Percentiles rank a stretch among this genome's conserved stretches.
These are phyloP conservation scores for Claviceps sp. DNA, from an alignment of 2,329 filamentous ascomycete species.

Conservation along the genomic window DNA sequence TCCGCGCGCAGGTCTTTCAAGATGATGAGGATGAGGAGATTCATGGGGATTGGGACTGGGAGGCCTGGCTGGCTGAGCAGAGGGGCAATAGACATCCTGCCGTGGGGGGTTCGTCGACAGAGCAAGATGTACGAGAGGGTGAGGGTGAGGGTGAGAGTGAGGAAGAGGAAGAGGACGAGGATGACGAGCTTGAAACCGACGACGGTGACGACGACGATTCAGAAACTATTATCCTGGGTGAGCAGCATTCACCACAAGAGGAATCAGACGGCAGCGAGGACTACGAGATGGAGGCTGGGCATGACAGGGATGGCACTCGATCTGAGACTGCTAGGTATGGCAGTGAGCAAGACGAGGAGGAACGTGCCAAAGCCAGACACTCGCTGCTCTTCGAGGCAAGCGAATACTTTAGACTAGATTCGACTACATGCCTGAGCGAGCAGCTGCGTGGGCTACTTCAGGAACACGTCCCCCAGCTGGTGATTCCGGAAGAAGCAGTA, in stretches of 20 bases:
- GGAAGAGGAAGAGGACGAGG: conserved; percentile 3
- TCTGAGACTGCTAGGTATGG: not conserved
- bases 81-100: not conserved
- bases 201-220: not conserved
- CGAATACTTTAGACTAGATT: not conserved
- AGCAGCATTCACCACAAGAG: not conserved
- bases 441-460: not conserved
- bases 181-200: conserved; percentile 5
- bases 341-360: conserved; percentile 1
- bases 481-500: not conserved
- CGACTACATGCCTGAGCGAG: not conserved
- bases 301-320: not conserved
- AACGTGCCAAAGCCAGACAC: not conserved
- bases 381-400: not conserved
- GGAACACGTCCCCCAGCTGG: not conserved
- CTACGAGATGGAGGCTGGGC: conserved; percentile 1
- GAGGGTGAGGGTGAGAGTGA: not conserved
- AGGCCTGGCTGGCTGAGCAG: conserved; percentile 10
- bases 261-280: conserved; percentile 1
- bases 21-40: conserved; percentile 9
- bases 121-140: not conserved
- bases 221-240: not conserved
- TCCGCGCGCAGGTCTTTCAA: conserved; percentile 13
- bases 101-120: not conserved
- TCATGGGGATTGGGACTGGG: conserved; percentile 12